Evolutionary conservation across 2,329 filamentous ascomycete genomes (phyloP), one percentile per base, ranked within the genome.

Genomic region (Colletotrichum ledebouriae): DNA sequence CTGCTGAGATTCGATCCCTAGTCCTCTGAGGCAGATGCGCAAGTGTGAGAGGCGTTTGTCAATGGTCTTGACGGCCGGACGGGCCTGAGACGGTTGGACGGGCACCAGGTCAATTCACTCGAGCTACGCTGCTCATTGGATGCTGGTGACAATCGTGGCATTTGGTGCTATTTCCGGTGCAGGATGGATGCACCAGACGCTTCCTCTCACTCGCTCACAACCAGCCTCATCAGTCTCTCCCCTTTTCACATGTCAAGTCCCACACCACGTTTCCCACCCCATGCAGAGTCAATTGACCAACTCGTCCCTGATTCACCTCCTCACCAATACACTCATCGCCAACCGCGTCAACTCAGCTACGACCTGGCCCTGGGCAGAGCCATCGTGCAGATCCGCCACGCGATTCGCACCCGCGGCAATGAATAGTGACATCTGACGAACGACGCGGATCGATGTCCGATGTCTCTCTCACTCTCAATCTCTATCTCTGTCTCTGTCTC

Each of bases 171-270:
- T 66, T 66, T 62, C 63, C 17, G 58, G 56, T 56, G 63, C 9
- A 62, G 58, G 63, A 63, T 17, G 17, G 17, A 17, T 63, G 37
- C 63, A 50, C 55, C n/a, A 12, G 11, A 39, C 44, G 41, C 50
- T 59, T 50, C 59, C 52, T 50, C 41, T 47, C 41, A 37, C 25
- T 55, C 5, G 42, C 29, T 37, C 15, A 55, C 50, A 29, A 17
- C 10, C 44, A 44, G 39, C 6, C 39, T 44, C 39, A 17, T 17
- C 17, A 17, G 17, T 29, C 29, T 11, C 25, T 59, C 25, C n/a
- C 60, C 61, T 65, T 56, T 68, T 68, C 65, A 68, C 65, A 68
- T 68, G 65, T 59, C 65, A 59, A 58, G 22, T 29, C 15, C 52
- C 60, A 63, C 65, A 49, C 55, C 59, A 61, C 59, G 59, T 61